A percentile compares a stretch with the other conserved stretches of the same genome.
Evolutionary conservation across 2,329 filamentous ascomycete genomes (phyloP).

Genomic region (Penicillium psychrosexuale): DNA sequence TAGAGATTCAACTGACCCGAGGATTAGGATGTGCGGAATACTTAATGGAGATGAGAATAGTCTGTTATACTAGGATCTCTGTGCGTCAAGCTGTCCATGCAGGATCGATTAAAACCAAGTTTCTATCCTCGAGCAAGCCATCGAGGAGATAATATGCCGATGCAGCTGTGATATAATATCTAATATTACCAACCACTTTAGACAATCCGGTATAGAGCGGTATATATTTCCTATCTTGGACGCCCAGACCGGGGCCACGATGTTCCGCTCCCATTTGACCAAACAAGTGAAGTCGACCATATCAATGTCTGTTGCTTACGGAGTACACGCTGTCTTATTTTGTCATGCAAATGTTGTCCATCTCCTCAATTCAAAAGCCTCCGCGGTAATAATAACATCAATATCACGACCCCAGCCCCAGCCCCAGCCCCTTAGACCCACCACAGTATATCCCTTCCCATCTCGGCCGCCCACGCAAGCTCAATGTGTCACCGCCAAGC

Average conservation of each 20-base stretch:
- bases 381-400: neutral
- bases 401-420: too few species aligned
- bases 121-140: too few species aligned
- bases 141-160: too few species aligned
- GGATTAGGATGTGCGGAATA: too few species aligned
- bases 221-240: neutral
- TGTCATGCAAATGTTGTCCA: neutral
- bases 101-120: too few species aligned
- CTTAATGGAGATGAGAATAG: too few species aligned
- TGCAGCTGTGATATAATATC: neutral
- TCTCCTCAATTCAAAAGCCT: neutral
- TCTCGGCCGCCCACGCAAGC: slow-evolving; percentile 5
- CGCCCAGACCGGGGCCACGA: neutral
- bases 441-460: slow-evolving; percentile 1
- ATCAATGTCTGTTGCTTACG: neutral
- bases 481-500: slow-evolving; percentile 1
- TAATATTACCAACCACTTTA: too few species aligned
- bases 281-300: neutral
- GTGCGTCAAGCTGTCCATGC: too few species aligned
- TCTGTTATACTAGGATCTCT: too few species aligned
- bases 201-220: neutral
- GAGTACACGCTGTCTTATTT: neutral
- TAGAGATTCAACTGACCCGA: too few species aligned
- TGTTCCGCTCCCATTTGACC: neutral
- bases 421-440: neutral